Percentiles rank a stretch among this genome's conserved stretches.
Conservation (phyloP, 2,329 filamentous ascomycete species). For the Penicillium sp. region DNA sequence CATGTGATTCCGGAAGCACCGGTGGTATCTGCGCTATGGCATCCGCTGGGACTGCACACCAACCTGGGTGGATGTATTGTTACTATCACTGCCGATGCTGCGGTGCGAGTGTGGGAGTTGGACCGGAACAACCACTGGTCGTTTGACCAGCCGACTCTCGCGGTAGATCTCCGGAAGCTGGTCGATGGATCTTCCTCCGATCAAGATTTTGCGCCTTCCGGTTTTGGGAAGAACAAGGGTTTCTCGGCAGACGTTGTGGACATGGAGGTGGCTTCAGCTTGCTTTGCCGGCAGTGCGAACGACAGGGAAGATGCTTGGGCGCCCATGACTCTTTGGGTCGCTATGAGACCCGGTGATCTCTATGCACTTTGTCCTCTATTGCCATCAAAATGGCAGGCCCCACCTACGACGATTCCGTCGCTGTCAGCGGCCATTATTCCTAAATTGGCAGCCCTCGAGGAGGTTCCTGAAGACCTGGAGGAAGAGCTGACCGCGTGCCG, state of each 20-base stretch:
- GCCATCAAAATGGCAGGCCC: conserved; percentile 79
- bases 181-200: conserved; percentile 78
- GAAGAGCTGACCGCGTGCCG: conserved; percentile 48
- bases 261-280: conserved; percentile 89
- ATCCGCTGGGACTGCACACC: conserved; percentile 71
- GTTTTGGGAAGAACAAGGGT: conserved; percentile 68
- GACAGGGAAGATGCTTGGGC: conserved; percentile 71
- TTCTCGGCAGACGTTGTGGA: conserved; percentile 89
- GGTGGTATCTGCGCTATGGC: conserved; percentile 81
- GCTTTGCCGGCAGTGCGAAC: conserved; percentile 70
- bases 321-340: conserved; percentile 92
- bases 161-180: conserved; percentile 84
- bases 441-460: conserved; percentile 54
- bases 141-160: conserved; percentile 77
- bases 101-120: conserved; percentile 87
- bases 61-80: conserved; percentile 72
- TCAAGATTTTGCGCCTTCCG: conserved; percentile 77
- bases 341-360: conserved; percentile 90
- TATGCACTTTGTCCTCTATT: conserved; percentile 91
- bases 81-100: conserved; percentile 82
- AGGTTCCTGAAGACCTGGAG: conserved; percentile 43
- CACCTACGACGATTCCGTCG: conserved; percentile 72
- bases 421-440: conserved; percentile 79
- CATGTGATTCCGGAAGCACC: conserved; percentile 84
- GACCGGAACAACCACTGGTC: conserved; percentile 80